phyloP scores from a whole-genome alignment of 2,329 filamentous ascomycete species.

The Fusarium sarcochroum region DNA sequence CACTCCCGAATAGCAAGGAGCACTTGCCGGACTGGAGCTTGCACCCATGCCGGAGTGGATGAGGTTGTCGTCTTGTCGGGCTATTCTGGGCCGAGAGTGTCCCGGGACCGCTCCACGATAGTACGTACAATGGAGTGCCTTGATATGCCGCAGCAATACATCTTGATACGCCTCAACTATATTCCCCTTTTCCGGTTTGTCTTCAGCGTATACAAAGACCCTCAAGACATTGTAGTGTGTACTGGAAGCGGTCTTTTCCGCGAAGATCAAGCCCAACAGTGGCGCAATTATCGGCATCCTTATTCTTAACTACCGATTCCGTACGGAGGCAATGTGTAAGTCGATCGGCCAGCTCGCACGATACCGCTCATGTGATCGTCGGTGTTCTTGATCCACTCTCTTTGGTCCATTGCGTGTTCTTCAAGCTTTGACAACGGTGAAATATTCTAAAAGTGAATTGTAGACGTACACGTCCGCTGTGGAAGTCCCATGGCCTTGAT shows the following conservation, averaged over 20 bases:
- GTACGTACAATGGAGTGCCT: conserved; percentile 3
- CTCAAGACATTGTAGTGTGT: neutral
- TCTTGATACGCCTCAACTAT: neutral
- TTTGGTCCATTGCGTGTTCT: neutral
- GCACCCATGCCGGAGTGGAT: conserved; percentile 5
- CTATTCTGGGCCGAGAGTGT: conserved; percentile 31
- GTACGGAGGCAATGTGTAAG: neutral
- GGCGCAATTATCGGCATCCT: neutral
- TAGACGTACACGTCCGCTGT: neutral
- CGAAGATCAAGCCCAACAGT: neutral
- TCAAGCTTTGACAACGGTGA: neutral
- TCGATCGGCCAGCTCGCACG: conserved; percentile 7
- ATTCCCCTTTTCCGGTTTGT: neutral
- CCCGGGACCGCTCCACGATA: neutral
- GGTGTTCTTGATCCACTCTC: neutral
- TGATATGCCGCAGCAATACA: neutral
- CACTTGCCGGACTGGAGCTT: conserved; percentile 15
- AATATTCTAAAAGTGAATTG: neutral
- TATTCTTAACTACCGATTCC: neutral
- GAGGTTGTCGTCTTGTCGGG: conserved; percentile 19
- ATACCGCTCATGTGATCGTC: conserved; percentile 26
- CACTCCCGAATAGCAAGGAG: conserved; percentile 20
- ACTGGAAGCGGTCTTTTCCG: neutral
- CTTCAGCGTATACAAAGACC: neutral
- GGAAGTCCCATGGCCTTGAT: neutral